Base-by-base conservation (phyloP, 108 stramenopile species). In the Nannochloropsis granulata region DNA sequence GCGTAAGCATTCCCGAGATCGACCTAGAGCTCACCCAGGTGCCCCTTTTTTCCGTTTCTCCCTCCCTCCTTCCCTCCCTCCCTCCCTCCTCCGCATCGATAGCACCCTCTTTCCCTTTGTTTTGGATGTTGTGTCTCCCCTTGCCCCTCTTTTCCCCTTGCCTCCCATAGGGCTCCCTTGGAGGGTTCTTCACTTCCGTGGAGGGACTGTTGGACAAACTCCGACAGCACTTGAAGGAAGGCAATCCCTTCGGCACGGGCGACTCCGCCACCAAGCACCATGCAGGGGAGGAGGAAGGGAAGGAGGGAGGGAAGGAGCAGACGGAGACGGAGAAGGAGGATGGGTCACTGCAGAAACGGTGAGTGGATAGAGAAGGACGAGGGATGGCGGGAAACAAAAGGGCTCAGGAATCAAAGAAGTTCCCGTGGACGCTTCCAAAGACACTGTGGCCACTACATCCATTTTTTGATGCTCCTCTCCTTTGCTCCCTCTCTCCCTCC, bases 181-280 rank as follows among this genome's bases (percentile, higher is more conserved):
- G 90, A 81, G 95, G 96, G 56, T 44, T 97, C 45, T 98, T 95
- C 90, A 94, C 96, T 11, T 96, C 97, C 11, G 93, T 98, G 71
- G 92, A 92, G 82, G 92, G 97, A 0, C 82, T 96, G 45, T 83
- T 98, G 42, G 44, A 90, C n/a, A 93, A 93, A 85, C 89, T 97
- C 24, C 84, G 87, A 23, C 87, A 91, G 43, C 79, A 82, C 42
- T 85, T 98, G 80, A 56, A 79, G 0, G 84, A 84, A 82, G 90
- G 90, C 14, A 93, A 94, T 85, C 94, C 96, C 10, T 94, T 95
- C 86, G 89, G 44, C 23, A 81, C 78, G 43, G 94, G 93, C 13
- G 96, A 95, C 87, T 91, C 92, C 43, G 90, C 93, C 13, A 44
- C 43, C 25, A 86, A 45, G 23, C 81, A 87, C 44, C 88, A 83